phyloP scores from a whole-genome alignment of 768 basidiomycete genomes.

The Collybiopsis luxurians region DNA sequence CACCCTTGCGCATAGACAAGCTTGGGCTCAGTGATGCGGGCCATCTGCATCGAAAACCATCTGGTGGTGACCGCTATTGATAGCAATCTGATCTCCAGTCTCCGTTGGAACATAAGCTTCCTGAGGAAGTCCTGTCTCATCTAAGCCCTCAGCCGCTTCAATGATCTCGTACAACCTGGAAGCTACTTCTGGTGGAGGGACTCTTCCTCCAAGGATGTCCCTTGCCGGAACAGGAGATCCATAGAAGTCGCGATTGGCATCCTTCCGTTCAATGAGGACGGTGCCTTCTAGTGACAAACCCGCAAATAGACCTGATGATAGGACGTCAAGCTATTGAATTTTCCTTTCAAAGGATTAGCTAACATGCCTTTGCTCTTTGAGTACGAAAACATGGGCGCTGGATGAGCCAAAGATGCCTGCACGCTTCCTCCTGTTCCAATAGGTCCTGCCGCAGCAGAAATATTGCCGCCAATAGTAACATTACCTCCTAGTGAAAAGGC shows the following conservation, averaged over 20 bases:
- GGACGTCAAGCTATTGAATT: too few species aligned
- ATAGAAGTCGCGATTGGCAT: constrained; percentile 95
- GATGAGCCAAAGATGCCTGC: constrained; percentile 84
- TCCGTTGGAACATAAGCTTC: constrained; percentile 75
- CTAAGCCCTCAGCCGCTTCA: constrained; percentile 91
- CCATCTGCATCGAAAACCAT: constrained; percentile 81
- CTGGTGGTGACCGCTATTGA: constrained; percentile 41
- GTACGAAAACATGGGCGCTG: constrained; percentile 96
- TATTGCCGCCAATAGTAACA: constrained; percentile 89
- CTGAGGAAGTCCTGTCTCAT: constrained; percentile 79
- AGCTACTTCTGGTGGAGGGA: constrained; percentile 97
- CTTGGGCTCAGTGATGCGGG: constrained; percentile 20
- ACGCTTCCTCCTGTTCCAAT: constrained; percentile 93
- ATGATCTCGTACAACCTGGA: constrained; percentile 93
- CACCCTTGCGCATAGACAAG: too few species aligned
- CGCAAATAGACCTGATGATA: constrained; percentile 82
- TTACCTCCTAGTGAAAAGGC: constrained; percentile 97
- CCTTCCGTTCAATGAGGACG: constrained; percentile 90
- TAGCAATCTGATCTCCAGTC: constrained; percentile 54
- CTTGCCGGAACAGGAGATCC: constrained; percentile 85
- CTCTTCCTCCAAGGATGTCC: constrained; percentile 90
- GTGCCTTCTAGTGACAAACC: constrained; percentile 95
- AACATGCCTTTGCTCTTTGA: constrained; percentile 85
- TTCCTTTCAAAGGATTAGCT: background rate
- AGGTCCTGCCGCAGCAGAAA: constrained; percentile 85